phyloP scores from a whole-genome alignment of 2,329 filamentous ascomycete genomes.

The Paracorniculantispora psalliotae region DNA sequence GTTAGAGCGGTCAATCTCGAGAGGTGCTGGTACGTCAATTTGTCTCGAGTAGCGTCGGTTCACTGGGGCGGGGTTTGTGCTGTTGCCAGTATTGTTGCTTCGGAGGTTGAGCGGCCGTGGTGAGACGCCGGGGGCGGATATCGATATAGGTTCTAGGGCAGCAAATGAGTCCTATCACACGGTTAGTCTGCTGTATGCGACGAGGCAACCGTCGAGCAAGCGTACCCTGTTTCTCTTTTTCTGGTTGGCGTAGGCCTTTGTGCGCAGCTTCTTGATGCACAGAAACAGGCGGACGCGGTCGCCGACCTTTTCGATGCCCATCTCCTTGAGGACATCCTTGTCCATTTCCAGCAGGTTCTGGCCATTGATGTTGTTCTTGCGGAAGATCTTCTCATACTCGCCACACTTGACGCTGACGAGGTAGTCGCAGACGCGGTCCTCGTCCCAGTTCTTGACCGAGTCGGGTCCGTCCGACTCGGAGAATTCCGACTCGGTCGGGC shows the following conservation, averaged over 20 bases:
- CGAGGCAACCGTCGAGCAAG: conserved; percentile 15
- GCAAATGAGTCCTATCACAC: conserved; percentile 70
- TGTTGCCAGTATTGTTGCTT: conserved; percentile 16
- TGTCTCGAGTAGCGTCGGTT: conserved; percentile 63
- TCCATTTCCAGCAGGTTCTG: conserved; percentile 97
- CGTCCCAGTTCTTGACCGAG: conserved; percentile 80
- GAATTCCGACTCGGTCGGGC: conserved; percentile 89
- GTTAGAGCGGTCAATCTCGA: conserved; percentile 30
- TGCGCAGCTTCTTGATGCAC: conserved; percentile 77
- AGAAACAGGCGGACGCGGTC: conserved; percentile 89
- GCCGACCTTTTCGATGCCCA: conserved; percentile 97
- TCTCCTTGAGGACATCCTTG: conserved; percentile 91
- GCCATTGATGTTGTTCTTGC: conserved; percentile 93
- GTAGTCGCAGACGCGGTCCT: conserved; percentile 88
- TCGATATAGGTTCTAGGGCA: conserved; percentile 59
- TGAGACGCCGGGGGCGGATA: conserved; percentile 29
- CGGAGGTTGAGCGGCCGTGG: conserved; percentile 59
- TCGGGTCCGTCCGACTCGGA: conserved; percentile 75
- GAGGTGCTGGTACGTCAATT: conserved; percentile 43
- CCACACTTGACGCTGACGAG: conserved; percentile 85
- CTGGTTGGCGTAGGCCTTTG: conserved; percentile 68
- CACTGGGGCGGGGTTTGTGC: conserved; percentile 29
- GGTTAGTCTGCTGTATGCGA: background rate
- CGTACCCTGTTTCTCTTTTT: conserved; percentile 82
- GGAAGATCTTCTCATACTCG: conserved; percentile 87